These are phyloP conservation scores for Heterobasidion occidentale DNA, from an alignment of 1,284 basidiomycete genomes.

Conservation along the genomic window DNA sequence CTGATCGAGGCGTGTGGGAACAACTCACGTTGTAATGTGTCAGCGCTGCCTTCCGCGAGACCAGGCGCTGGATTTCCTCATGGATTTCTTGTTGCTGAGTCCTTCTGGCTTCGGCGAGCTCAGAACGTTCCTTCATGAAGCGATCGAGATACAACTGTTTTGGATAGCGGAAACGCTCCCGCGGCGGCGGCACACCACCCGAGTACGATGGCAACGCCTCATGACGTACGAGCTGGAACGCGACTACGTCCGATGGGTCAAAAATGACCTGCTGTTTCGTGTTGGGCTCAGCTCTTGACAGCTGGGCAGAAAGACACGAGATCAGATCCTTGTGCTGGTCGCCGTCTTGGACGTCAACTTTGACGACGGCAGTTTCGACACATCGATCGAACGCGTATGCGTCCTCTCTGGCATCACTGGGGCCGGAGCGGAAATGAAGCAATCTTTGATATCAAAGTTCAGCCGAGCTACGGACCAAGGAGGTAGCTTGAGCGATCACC, in stretches of 20 bases:
- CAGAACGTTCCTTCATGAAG: constrained; percentile 52
- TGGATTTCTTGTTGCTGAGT: constrained; percentile 34
- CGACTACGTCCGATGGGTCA: constrained; percentile 51
- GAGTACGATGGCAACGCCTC: constrained; percentile 18
- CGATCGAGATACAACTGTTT: constrained; percentile 61
- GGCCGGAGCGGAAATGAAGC: constrained; percentile 34
- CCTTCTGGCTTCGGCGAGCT: constrained; percentile 40
- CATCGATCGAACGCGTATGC: constrained; percentile 21
- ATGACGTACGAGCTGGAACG: constrained; percentile 42
- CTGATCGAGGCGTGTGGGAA: neutral
- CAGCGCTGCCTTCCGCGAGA: constrained; percentile 36
- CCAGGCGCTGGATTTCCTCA: constrained; percentile 39
- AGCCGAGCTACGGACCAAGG: neutral
- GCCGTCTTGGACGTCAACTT: constrained; percentile 28
- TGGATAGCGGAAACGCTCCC: constrained; percentile 50
- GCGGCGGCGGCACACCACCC: constrained; percentile 9
- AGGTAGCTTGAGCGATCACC: constrained; percentile 14
- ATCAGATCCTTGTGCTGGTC: constrained; percentile 47
- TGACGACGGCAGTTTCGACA: constrained; percentile 29
- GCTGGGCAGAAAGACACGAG: constrained; percentile 42
- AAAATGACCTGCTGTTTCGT: constrained; percentile 45
- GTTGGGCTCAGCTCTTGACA: constrained; percentile 25
- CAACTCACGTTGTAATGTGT: constrained; percentile 46
- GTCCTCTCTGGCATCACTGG: constrained; percentile 21
- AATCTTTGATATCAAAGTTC: constrained; percentile 18